Percentiles rank a stretch among this genome's conserved stretches.
These are phyloP conservation scores for Prunus salicina DNA, from an alignment of 306 rosid species.

Conservation along the genomic window DNA sequence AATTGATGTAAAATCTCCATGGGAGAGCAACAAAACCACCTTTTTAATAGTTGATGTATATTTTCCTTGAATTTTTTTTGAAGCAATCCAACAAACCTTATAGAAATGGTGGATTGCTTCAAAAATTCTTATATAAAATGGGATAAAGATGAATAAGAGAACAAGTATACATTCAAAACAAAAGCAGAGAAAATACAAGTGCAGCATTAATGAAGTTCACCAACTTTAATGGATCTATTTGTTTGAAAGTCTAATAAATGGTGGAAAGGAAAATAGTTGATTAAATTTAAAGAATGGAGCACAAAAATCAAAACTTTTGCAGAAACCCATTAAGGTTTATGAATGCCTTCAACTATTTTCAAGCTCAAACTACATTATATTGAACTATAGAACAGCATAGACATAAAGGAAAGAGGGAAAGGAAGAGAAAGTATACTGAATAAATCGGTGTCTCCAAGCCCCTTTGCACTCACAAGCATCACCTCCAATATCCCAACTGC, in stretches of 20 bases:
- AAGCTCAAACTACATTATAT: background rate
- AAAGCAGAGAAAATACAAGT: background rate
- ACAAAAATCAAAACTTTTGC: background rate
- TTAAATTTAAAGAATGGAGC: background rate
- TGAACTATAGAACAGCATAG: background rate
- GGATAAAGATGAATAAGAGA: too few species aligned
- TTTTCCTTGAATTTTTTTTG: background rate
- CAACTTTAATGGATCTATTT: too few species aligned
- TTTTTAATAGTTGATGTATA: background rate
- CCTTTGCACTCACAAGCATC: constrained; percentile 46
- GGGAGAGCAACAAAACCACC: background rate
- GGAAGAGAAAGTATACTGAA: constrained; percentile 37
- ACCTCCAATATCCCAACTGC: constrained; percentile 54
- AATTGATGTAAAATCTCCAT: background rate
- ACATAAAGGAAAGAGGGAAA: background rate
- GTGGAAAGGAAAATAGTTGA: background rate
- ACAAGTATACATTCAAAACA: too few species aligned
- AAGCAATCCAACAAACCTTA: background rate
- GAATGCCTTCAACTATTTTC: background rate
- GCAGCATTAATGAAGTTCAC: too few species aligned
- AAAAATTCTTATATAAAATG: background rate
- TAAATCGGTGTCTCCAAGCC: constrained; percentile 46
- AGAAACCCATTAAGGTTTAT: constrained; percentile 1
- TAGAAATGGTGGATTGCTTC: background rate
- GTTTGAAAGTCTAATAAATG: background rate